Conservation (phyloP, 202 grass and related monocot species). For the Panicum virgatum region DNA sequence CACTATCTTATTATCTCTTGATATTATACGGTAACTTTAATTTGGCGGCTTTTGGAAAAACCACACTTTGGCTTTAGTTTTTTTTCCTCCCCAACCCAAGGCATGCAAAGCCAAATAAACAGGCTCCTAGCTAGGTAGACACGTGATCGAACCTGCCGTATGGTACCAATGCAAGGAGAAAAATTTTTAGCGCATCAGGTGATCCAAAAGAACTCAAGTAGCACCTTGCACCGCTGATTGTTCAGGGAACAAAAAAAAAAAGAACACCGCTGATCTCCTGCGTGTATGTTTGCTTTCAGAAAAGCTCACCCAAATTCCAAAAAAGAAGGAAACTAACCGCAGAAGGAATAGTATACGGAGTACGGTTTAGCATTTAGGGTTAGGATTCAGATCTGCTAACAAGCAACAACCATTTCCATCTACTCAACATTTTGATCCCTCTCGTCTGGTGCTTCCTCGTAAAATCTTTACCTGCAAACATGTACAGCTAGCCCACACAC, state of each 20-base stretch:
- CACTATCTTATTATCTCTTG: background rate
- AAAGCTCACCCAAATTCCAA: no score
- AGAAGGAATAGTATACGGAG: background rate
- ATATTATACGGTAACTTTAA: constrained; percentile 6
- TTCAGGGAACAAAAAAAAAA: no score
- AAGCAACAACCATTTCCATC: background rate
- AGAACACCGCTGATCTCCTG: no score
- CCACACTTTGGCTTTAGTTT: background rate
- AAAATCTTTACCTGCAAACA: no score
- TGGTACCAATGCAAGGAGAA: background rate
- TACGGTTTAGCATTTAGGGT: no score
- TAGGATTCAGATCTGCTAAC: no score
- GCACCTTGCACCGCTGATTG: no score
- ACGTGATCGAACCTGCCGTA: background rate
- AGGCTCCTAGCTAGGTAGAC: background rate
- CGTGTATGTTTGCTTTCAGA: no score
- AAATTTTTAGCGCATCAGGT: background rate
- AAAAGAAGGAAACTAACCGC: background rate
- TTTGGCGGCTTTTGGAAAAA: constrained; percentile 3
- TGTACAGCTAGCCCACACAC: no score
- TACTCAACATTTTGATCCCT: background rate
- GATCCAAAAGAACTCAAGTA: background rate
- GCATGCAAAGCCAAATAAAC: background rate
- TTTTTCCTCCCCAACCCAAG: background rate
- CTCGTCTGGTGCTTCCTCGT: background rate